phyloP scores from a whole-genome alignment of 805 yeast genomes.

The Spathaspora passalidarum region DNA sequence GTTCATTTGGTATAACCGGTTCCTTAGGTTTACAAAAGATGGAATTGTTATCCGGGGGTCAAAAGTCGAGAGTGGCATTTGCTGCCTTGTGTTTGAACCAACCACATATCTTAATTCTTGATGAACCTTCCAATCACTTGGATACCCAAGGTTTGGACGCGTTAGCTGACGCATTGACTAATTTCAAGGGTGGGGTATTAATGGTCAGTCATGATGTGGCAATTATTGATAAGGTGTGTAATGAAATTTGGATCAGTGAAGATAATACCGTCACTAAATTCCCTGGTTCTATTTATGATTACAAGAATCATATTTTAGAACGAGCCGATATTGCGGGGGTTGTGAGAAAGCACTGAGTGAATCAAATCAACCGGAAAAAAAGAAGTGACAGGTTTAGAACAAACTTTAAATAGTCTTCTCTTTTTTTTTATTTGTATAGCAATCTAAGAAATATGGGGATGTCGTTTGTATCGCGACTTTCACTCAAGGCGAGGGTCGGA shows the following conservation, averaged over 20 bases:
- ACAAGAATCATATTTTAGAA: slow-evolving; percentile 81
- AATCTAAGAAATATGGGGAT: slow-evolving; percentile 1
- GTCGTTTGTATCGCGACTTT: slow-evolving; percentile 12
- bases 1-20: slow-evolving; percentile 96
- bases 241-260: slow-evolving; percentile 95
- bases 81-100: slow-evolving; percentile 87
- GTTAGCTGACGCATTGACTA: slow-evolving; percentile 79
- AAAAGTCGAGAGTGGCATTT: slow-evolving; percentile 96
- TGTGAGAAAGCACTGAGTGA: slow-evolving; percentile 68
- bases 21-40: slow-evolving; percentile 88
- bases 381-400: not conserved
- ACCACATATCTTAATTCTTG: slow-evolving; percentile 89
- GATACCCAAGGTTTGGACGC: slow-evolving; percentile 99
- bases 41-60: slow-evolving; percentile 93
- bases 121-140: slow-evolving; percentile 98
- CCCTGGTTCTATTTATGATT: slow-evolving; percentile 80
- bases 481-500: slow-evolving; percentile 36
- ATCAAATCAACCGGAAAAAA: not conserved
- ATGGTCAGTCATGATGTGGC: slow-evolving; percentile 98
- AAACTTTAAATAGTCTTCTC: not conserved
- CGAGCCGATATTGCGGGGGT: slow-evolving; percentile 85
- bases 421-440: no score
- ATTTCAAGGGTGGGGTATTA: slow-evolving; percentile 91
- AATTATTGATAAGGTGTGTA: slow-evolving; percentile 83
- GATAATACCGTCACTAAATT: slow-evolving; percentile 74